Conservation (phyloP, 2,329 filamentous ascomycete species). For the Pseudogymnoascus sp. region DNA sequence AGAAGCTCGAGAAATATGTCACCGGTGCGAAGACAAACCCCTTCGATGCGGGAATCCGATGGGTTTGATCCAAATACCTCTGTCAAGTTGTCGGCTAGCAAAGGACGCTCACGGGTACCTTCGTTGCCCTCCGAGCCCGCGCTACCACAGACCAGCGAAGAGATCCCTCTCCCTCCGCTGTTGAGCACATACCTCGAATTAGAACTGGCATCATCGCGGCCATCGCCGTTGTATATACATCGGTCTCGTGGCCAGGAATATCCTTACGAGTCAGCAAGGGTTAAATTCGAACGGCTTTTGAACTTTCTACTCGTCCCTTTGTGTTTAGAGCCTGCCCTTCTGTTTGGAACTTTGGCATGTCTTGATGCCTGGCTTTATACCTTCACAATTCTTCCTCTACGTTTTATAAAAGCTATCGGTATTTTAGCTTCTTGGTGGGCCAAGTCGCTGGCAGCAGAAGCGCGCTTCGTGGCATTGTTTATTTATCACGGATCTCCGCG, state of each 20-base stretch:
- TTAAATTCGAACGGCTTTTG: slow-evolving; percentile 83
- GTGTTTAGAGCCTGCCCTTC: slow-evolving; percentile 73
- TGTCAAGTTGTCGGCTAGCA: slow-evolving; percentile 13
- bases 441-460: slow-evolving; percentile 62
- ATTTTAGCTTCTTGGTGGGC: slow-evolving; percentile 73
- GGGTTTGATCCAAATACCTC: slow-evolving; percentile 22
- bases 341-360: slow-evolving; percentile 84
- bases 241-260: slow-evolving; percentile 46
- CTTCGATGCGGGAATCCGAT: slow-evolving; percentile 21
- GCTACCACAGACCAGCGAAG: slow-evolving; percentile 24
- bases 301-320: slow-evolving; percentile 80
- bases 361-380: slow-evolving; percentile 94
- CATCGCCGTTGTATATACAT: slow-evolving; percentile 58
- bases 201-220: slow-evolving; percentile 52
- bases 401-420: slow-evolving; percentile 72
- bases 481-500: slow-evolving; percentile 72
- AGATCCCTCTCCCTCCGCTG: slow-evolving; percentile 57
- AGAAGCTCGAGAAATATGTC: slow-evolving; percentile 12
- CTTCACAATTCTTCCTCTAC: slow-evolving; percentile 86
- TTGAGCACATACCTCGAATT: slow-evolving; percentile 57
- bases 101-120: slow-evolving; percentile 15
- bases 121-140: slow-evolving; percentile 33
- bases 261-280: slow-evolving; percentile 83
- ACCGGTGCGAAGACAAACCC: slow-evolving; percentile 23
- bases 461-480: slow-evolving; percentile 61